phyloP scores from a whole-genome alignment of 2,329 filamentous ascomycete species.

The Epichloe coenophiala region DNA sequence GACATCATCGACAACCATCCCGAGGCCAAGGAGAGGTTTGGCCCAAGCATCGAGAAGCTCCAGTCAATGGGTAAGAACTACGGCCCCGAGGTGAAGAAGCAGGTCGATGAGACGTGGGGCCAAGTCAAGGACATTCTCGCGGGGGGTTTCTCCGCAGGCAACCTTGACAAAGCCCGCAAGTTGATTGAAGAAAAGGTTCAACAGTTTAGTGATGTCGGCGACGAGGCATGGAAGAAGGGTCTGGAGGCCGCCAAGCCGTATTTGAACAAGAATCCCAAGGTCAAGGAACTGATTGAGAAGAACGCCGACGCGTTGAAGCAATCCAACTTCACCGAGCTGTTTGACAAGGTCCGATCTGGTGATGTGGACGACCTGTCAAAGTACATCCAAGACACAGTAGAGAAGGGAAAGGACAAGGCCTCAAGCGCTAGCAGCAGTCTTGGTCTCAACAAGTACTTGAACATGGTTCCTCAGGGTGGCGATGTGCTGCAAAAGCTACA shows the following conservation, averaged over 20 bases:
- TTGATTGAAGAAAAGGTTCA: slow-evolving; percentile 58
- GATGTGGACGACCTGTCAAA: slow-evolving; percentile 32
- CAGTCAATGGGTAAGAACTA: slow-evolving; percentile 57
- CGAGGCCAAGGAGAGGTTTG: slow-evolving; percentile 56
- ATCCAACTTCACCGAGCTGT: slow-evolving; percentile 51
- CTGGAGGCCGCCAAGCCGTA: slow-evolving; percentile 57
- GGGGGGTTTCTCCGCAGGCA: slow-evolving; percentile 41
- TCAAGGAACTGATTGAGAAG: slow-evolving; percentile 59
- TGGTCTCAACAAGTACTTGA: slow-evolving; percentile 48
- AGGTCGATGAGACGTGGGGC: slow-evolving; percentile 57
- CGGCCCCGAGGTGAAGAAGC: slow-evolving; percentile 64
- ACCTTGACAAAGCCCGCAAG: slow-evolving; percentile 41
- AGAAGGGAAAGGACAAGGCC: slow-evolving; percentile 33
- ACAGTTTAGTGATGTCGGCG: slow-evolving; percentile 52
- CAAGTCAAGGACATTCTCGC: slow-evolving; percentile 52
- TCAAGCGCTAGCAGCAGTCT: slow-evolving; percentile 15
- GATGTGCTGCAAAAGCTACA: slow-evolving; percentile 53
- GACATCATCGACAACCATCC: slow-evolving; percentile 65
- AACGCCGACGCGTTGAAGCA: slow-evolving; percentile 55
- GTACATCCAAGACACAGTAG: slow-evolving; percentile 19
- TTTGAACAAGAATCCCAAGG: slow-evolving; percentile 62
- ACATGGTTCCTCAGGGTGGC: slow-evolving; percentile 49
- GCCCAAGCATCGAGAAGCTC: slow-evolving; percentile 52
- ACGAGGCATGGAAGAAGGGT: slow-evolving; percentile 60
- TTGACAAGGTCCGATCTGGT: slow-evolving; percentile 47